These are phyloP conservation scores for Ustilago esculenta DNA, from an alignment of 1,284 basidiomycete species.

Conservation along the genomic window DNA sequence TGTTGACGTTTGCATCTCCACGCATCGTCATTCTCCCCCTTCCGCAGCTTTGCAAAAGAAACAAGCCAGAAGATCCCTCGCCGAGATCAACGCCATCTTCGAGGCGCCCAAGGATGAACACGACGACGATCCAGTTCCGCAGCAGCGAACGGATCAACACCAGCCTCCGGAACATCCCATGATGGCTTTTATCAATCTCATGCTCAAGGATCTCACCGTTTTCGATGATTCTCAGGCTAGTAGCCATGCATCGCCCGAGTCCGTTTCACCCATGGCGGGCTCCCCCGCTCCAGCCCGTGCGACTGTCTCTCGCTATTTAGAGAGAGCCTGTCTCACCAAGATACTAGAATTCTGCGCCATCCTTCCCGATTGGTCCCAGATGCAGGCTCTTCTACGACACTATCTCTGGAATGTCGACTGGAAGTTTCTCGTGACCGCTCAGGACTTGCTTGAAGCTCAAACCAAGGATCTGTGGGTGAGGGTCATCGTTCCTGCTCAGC, in stretches of 20 bases:
- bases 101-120: slow-evolving; percentile 7
- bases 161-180: slow-evolving; percentile 32
- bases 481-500: slow-evolving; percentile 25
- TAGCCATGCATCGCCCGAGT: slow-evolving; percentile 16
- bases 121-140: slow-evolving; percentile 24
- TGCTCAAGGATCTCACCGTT: slow-evolving; percentile 45
- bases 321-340: slow-evolving; percentile 16
- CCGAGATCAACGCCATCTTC: slow-evolving; percentile 44
- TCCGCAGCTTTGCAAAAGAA: slow-evolving; percentile 44
- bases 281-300: slow-evolving; percentile 4
- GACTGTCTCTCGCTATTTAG: slow-evolving; percentile 11
- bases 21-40: background rate
- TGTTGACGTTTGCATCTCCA: background rate
- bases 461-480: slow-evolving; percentile 32
- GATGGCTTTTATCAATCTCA: slow-evolving; percentile 47
- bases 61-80: slow-evolving; percentile 38
- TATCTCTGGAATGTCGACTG: slow-evolving; percentile 50
- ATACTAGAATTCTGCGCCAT: slow-evolving; percentile 29
- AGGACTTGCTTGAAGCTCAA: slow-evolving; percentile 27
- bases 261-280: slow-evolving; percentile 2
- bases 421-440: slow-evolving; percentile 44
- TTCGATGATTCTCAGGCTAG: slow-evolving; percentile 10
- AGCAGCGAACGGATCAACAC: slow-evolving; percentile 7
- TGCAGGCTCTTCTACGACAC: slow-evolving; percentile 19
- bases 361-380: slow-evolving; percentile 28